Evolutionary conservation across 495 filamentous ascomycete species (phyloP).

Genomic region (Hypomontagnella submonticulosa): DNA sequence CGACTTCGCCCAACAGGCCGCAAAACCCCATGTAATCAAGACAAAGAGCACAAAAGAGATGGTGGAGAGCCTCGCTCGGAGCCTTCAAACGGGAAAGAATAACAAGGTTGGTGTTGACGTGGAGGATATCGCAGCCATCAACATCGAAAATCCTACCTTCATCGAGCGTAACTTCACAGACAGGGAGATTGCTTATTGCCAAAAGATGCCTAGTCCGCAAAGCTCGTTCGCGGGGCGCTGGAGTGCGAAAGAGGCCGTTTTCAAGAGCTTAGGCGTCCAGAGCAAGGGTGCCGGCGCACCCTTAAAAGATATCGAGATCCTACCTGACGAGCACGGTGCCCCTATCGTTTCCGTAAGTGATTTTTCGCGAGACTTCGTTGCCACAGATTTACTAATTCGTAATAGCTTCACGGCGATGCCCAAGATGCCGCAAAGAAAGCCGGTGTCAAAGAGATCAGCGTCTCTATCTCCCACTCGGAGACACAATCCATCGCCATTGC

Average conservation of each 20-base stretch:
- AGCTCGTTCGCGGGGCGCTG: slow-evolving; percentile 92
- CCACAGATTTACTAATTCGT: slow-evolving; percentile 54
- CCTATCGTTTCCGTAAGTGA: slow-evolving; percentile 83
- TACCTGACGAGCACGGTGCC: slow-evolving; percentile 79
- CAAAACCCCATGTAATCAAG: slow-evolving; percentile 53
- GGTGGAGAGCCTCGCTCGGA: slow-evolving; percentile 80
- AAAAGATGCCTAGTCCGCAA: slow-evolving; percentile 75
- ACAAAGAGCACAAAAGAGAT: slow-evolving; percentile 75
- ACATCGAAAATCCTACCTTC: slow-evolving; percentile 93
- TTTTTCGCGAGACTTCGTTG: not conserved
- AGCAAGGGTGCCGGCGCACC: slow-evolving; percentile 88
- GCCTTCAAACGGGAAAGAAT: slow-evolving; percentile 70
- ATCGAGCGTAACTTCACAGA: slow-evolving; percentile 93
- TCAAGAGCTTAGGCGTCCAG: slow-evolving; percentile 93
- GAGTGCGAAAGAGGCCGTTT: slow-evolving; percentile 98
- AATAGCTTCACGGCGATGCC: slow-evolving; percentile 85
- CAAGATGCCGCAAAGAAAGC: slow-evolving; percentile 81
- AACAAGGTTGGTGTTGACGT: slow-evolving; percentile 94
- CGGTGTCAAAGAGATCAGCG: slow-evolving; percentile 84
- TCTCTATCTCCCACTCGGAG: slow-evolving; percentile 96
- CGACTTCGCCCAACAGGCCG: slow-evolving; percentile 65
- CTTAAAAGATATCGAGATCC: slow-evolving; percentile 94
- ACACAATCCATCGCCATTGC: slow-evolving; percentile 93
- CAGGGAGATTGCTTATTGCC: slow-evolving; percentile 85
- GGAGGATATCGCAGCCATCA: slow-evolving; percentile 83